Evolutionary conservation across 1,284 basidiomycete species (phyloP).

Genomic region (Ustilago lituana): DNA sequence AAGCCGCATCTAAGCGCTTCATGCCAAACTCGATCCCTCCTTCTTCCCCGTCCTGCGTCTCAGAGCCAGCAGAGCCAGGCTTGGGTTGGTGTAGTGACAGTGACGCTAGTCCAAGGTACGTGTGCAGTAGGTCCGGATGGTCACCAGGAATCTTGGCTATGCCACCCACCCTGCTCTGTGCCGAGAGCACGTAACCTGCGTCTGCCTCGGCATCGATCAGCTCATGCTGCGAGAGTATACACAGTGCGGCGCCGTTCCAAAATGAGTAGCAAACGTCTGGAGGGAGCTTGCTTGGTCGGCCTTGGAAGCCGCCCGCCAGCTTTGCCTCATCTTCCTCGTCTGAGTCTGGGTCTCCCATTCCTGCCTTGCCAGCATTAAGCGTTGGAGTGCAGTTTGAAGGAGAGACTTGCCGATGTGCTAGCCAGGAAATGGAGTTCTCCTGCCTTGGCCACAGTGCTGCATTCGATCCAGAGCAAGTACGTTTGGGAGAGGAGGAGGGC

Average conservation of each 20-base stretch:
- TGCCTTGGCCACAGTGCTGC: constrained; percentile 15
- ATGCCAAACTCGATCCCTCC: constrained; percentile 17
- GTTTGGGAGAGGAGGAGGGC: no score
- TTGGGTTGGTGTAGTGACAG: constrained; percentile 50
- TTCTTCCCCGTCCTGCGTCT: neutral
- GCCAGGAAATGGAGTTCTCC: constrained; percentile 15
- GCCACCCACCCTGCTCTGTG: constrained; percentile 58
- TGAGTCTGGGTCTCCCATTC: constrained; percentile 5
- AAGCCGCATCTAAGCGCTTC: constrained; percentile 23
- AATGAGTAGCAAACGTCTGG: constrained; percentile 65
- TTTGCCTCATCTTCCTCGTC: constrained; percentile 17
- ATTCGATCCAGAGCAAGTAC: no score
- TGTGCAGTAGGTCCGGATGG: constrained; percentile 61
- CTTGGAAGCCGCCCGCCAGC: constrained; percentile 51
- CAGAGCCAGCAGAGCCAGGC: no score
- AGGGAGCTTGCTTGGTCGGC: constrained; percentile 44
- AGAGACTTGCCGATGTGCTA: constrained; percentile 32
- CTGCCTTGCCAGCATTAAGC: neutral
- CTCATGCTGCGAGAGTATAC: constrained; percentile 42
- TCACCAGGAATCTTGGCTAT: constrained; percentile 59
- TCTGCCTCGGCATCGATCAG: constrained; percentile 49
- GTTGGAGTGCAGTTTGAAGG: no score
- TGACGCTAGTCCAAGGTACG: constrained; percentile 59
- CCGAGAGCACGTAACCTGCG: constrained; percentile 50
- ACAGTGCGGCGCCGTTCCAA: constrained; percentile 61